Evolutionary conservation across 2,329 filamentous ascomycete genomes (phyloP).

Genomic region (Diaporthe destruens): DNA sequence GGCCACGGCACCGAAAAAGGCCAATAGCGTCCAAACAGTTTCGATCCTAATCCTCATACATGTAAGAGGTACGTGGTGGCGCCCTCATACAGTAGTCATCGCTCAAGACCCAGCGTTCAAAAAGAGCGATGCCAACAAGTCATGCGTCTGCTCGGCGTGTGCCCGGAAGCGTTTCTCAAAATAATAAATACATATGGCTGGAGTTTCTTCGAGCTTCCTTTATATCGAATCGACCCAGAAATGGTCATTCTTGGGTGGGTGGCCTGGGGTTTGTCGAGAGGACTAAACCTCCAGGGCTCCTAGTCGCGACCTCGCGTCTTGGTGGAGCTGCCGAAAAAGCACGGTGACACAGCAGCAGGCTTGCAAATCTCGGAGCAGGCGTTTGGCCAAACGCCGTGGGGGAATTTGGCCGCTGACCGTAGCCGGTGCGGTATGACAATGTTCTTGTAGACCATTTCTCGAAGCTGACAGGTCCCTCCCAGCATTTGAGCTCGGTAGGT

Average conservation of each 20-base stretch:
- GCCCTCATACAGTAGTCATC: too few species aligned
- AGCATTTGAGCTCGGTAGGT: not conserved
- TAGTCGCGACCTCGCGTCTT: conserved; percentile 33
- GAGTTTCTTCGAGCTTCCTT: not conserved
- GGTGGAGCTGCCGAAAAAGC: conserved; percentile 20
- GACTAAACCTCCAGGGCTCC: not conserved
- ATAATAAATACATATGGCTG: too few species aligned
- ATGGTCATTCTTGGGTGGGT: not conserved
- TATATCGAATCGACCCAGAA: not conserved
- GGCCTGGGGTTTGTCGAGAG: conserved; percentile 17
- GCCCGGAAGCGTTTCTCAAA: too few species aligned
- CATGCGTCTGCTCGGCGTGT: too few species aligned
- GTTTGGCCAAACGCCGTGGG: not conserved
- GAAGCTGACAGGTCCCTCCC: not conserved
- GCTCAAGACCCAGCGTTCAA: too few species aligned
- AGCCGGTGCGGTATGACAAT: not conserved
- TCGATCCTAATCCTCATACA: too few species aligned
- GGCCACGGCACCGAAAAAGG: not conserved
- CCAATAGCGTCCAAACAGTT: not conserved
- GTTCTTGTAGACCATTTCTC: not conserved
- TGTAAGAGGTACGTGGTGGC: too few species aligned
- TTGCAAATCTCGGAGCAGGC: conserved; percentile 7
- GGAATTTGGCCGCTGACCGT: not conserved
- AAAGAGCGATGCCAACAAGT: too few species aligned
- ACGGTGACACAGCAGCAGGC: not conserved